Conservation (phyloP, 2,329 filamentous ascomycete species). For the Ilyonectria mors-panacis region DNA sequence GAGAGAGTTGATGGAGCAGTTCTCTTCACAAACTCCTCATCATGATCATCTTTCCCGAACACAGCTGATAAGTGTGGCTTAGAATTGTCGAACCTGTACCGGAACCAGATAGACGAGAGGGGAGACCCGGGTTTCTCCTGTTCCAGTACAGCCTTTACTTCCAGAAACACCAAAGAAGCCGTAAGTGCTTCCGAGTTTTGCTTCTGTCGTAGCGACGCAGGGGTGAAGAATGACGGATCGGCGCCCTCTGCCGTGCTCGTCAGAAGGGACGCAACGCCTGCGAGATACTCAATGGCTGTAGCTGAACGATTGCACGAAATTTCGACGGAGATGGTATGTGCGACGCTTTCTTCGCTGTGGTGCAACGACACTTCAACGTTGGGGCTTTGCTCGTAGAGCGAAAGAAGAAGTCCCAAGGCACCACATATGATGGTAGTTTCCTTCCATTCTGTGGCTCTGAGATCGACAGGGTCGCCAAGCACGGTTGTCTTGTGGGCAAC, state of each 20-base stretch:
- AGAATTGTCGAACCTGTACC: conserved; percentile 1
- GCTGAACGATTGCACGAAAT: conserved; percentile 1
- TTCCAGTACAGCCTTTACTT: conserved; percentile 1
- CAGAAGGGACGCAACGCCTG: conserved; percentile 1
- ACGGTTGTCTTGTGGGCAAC: background rate
- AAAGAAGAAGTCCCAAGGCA: conserved; percentile 4
- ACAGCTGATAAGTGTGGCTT: conserved; percentile 3
- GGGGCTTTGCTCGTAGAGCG: conserved; percentile 7
- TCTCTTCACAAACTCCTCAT: conserved; percentile 7
- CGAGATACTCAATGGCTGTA: conserved; percentile 3
- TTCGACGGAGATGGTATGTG: background rate
- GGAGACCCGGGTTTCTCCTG: conserved; percentile 2
- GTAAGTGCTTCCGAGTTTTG: background rate
- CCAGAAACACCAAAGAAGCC: conserved; percentile 1
- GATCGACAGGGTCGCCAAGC: background rate
- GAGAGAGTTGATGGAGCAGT: conserved; percentile 1
- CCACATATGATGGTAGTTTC: conserved; percentile 1
- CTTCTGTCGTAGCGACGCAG: background rate
- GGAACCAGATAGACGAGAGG: conserved; percentile 2
- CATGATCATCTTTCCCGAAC: background rate
- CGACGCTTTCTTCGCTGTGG: background rate
- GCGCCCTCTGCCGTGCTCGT: background rate
- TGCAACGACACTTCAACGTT: conserved; percentile 3
- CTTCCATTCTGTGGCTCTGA: conserved; percentile 3
- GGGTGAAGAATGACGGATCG: background rate